These are phyloP conservation scores for Dactylellina sp. DNA, from an alignment of 2,329 filamentous ascomycete genomes.

Conservation along the genomic window DNA sequence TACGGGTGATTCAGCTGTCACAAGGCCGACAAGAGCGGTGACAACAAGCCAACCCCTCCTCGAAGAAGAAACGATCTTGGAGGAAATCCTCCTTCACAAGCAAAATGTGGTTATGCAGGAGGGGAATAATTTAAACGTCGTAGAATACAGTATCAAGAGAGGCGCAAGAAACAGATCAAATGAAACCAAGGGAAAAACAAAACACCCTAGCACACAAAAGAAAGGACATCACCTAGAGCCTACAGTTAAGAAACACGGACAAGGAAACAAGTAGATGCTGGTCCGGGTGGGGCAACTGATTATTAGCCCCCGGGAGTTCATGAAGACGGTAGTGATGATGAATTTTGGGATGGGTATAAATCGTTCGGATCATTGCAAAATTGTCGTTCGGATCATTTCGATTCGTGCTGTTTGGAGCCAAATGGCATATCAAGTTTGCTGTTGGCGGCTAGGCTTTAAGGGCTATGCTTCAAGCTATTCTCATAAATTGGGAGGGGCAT, in stretches of 20 bases:
- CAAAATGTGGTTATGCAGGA: conserved; percentile 24
- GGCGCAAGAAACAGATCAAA: conserved; percentile 44
- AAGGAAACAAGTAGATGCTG: conserved; percentile 21
- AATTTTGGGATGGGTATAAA: conserved; percentile 27
- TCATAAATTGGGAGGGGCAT: conserved; percentile 5
- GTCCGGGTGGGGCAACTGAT: conserved; percentile 18
- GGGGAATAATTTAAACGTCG: conserved; percentile 43
- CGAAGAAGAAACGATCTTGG: conserved; percentile 7
- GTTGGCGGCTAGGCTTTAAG: conserved; percentile 9
- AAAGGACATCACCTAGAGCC: conserved; percentile 41
- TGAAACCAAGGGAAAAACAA: conserved; percentile 30
- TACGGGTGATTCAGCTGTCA: conserved; percentile 7
- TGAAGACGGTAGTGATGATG: conserved; percentile 22
- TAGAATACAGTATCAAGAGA: conserved; percentile 49
- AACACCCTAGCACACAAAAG: conserved; percentile 42
- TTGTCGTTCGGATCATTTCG: conserved; percentile 49
- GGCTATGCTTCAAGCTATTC: conserved; percentile 31
- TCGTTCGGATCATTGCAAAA: conserved; percentile 42
- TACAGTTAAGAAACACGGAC: conserved; percentile 13
- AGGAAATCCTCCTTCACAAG: conserved; percentile 9
- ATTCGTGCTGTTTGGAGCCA: conserved; percentile 31
- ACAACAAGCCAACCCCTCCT: conserved; percentile 16
- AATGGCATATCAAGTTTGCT: conserved; percentile 24
- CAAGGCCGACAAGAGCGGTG: conserved; percentile 8
- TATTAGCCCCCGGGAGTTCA: conserved; percentile 33